Percentiles rank a stretch among this genome's conserved stretches.
Evolutionary conservation across 805 yeast species (phyloP).

Genomic region (Ascoidea tarda): DNA sequence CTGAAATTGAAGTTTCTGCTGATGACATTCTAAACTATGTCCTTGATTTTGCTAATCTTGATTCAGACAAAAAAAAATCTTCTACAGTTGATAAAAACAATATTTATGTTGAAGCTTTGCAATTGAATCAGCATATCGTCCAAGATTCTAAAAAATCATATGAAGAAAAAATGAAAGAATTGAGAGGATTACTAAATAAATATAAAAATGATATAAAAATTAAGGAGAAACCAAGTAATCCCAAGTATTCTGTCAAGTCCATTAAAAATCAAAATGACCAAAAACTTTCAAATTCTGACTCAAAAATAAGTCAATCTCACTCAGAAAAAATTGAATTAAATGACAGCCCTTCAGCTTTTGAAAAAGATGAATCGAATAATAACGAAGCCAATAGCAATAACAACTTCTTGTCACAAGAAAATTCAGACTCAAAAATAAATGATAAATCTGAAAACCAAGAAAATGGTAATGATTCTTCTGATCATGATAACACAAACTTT

Average conservation of each 20-base stretch:
- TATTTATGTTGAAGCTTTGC: too few relatives aligned
- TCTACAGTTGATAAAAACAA: not conserved
- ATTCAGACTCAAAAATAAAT: too few relatives aligned
- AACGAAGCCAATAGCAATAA: too few relatives aligned
- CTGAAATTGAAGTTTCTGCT: not conserved
- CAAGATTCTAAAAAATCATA: too few relatives aligned
- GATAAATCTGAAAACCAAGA: slow-evolving; percentile 19
- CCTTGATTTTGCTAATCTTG: not conserved
- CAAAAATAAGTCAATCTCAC: not conserved
- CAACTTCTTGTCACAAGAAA: too few relatives aligned
- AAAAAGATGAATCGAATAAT: too few relatives aligned
- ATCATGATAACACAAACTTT: slow-evolving; percentile 41
- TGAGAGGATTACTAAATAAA: not conserved
- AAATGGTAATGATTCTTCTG: slow-evolving; percentile 35
- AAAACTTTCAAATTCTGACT: not conserved
- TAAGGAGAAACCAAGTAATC: not conserved
- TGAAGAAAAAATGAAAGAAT: not conserved
- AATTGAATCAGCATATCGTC: not conserved
- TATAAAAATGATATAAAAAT: not conserved
- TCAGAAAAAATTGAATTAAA: not conserved
- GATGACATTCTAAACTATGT: not conserved
- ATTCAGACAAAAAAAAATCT: too few relatives aligned
- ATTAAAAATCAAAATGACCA: too few relatives aligned
- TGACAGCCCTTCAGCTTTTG: not conserved
- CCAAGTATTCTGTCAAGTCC: too few relatives aligned